Conservation (phyloP, 148 eudicot species). For the Persicaria maculosa region DNA sequence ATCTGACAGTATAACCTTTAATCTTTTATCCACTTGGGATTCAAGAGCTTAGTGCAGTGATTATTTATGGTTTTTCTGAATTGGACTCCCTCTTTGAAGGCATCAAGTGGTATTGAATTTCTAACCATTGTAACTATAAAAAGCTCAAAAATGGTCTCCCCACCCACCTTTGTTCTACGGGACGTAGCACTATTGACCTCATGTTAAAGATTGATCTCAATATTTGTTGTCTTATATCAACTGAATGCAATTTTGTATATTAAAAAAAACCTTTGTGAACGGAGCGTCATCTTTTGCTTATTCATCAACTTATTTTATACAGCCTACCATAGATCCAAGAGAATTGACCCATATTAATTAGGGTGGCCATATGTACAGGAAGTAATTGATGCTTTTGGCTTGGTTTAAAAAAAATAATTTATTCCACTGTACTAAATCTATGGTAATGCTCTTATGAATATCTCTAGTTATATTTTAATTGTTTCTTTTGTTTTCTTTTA, state of each 20-base stretch:
- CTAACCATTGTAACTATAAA: neutral
- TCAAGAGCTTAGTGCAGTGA: constrained; percentile 9
- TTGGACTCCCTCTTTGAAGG: constrained; percentile 19
- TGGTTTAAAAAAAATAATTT: neutral
- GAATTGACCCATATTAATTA: neutral
- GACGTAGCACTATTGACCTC: neutral
- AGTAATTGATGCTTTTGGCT: neutral
- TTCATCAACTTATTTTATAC: neutral
- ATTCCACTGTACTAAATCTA: neutral
- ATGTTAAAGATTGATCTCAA: neutral
- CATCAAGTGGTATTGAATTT: constrained; percentile 9
- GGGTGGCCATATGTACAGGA: neutral
- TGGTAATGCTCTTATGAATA: constrained; percentile 1
- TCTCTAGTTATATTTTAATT: neutral
- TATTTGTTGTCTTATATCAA: neutral
- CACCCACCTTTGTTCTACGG: neutral
- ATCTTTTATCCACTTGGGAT: constrained; percentile 17
- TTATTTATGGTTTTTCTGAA: constrained; percentile 15
- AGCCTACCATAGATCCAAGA: neutral
- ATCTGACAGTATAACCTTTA: constrained; percentile 7
- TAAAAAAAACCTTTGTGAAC: neutral
- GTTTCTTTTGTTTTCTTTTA: neutral
- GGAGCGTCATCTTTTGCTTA: neutral
- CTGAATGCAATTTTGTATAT: neutral
- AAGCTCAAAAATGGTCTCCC: neutral